Conservation (phyloP, 1,139 yeast species). For the Suhomyces chickasaworum region DNA sequence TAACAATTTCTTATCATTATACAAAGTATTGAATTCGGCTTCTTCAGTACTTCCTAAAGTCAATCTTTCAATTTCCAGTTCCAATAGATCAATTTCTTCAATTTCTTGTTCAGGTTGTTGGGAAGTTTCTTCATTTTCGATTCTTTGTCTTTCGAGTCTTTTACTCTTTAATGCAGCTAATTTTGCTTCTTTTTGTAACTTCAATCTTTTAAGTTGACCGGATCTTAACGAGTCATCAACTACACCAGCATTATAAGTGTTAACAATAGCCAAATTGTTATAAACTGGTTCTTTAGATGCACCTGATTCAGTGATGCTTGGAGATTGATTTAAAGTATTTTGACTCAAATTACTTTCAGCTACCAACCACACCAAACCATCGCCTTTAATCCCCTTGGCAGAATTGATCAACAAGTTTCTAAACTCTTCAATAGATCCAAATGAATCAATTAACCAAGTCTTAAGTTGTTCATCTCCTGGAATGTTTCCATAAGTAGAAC, state of each 20-base stretch:
- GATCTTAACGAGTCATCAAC: conserved; percentile 58
- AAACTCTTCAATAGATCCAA: conserved; percentile 71
- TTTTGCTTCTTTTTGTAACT: conserved; percentile 38
- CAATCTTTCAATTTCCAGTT: conserved; percentile 22
- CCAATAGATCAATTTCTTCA: conserved; percentile 16
- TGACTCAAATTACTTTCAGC: conserved; percentile 52
- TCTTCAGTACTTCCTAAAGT: conserved; percentile 45
- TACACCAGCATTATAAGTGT: conserved; percentile 76
- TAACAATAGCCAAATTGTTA: conserved; percentile 59
- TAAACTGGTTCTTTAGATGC: conserved; percentile 33
- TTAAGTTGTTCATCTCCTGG: conserved; percentile 43
- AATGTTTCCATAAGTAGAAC: conserved; percentile 31
- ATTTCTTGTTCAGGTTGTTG: conserved; percentile 12
- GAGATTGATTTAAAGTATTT: conserved; percentile 24
- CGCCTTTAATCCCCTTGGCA: conserved; percentile 67
- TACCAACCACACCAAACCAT: conserved; percentile 76
- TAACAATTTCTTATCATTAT: conserved; percentile 46
- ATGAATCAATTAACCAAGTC: conserved; percentile 53
- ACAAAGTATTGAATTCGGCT: conserved; percentile 43
- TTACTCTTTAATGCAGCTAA: conserved; percentile 28
- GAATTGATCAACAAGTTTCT: conserved; percentile 63
- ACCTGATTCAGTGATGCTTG: conserved; percentile 22
- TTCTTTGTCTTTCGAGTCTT: conserved; percentile 21
- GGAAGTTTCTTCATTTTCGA: conserved; percentile 18
- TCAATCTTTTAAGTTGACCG: conserved; percentile 48